phyloP scores from a whole-genome alignment of 192 early-diverging fungal genomes.

The Coemansia sp. region DNA sequence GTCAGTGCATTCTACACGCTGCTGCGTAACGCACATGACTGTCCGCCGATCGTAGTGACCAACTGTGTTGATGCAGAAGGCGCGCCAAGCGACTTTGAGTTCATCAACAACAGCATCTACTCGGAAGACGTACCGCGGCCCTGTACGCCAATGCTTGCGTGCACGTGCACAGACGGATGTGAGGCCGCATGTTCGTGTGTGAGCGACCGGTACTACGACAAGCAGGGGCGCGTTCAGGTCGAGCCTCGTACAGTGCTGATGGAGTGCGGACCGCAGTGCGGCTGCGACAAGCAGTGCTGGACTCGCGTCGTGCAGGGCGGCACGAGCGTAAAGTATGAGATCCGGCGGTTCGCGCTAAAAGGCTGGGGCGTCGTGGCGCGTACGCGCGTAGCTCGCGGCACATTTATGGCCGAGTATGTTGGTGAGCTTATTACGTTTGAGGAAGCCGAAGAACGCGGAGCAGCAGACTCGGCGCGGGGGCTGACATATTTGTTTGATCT shows the following conservation, averaged over 20 bases:
- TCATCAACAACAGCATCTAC: conserved; percentile 38
- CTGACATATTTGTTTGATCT: conserved; percentile 69
- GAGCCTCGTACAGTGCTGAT: conserved; percentile 14
- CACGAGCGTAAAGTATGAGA: conserved; percentile 30
- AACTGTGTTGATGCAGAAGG: conserved; percentile 45
- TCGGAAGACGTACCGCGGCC: conserved; percentile 46
- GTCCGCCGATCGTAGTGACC: conserved; percentile 20
- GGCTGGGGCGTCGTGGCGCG: conserved; percentile 54
- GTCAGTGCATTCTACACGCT: conserved; percentile 32
- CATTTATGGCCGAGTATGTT: conserved; percentile 95
- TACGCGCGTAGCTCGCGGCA: conserved; percentile 38
- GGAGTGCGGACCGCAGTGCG: conserved; percentile 46
- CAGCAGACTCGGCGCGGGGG: conserved; percentile 20
- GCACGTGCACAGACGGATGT: conserved; percentile 33
- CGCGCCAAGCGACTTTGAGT: conserved; percentile 35
- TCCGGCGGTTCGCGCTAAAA: conserved; percentile 39
- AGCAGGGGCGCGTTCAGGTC: conserved; percentile 21
- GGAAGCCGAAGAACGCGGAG: conserved; percentile 72
- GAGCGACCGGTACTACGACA: conserved; percentile 28
- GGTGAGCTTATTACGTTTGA: conserved; percentile 87
- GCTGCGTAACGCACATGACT: conserved; percentile 16
- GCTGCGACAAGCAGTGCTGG: conserved; percentile 33
- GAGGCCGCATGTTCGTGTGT: conserved; percentile 24
- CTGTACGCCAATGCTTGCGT: conserved; percentile 33
- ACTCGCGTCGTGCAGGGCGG: conserved; percentile 51